phyloP scores from a whole-genome alignment of 75 land plant species.

The Pinus albicaulis region DNA sequence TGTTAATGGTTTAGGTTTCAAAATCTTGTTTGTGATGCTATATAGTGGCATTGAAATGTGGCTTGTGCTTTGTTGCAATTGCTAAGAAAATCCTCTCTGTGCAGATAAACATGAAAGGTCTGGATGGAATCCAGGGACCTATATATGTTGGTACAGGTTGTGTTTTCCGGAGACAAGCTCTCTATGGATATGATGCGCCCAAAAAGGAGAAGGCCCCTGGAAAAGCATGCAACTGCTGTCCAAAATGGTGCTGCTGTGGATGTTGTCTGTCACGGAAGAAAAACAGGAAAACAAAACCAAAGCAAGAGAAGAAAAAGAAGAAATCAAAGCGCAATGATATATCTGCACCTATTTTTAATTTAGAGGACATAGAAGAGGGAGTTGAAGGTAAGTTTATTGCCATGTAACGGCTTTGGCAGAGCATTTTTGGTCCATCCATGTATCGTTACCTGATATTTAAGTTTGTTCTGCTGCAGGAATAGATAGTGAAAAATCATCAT shows the following conservation, averaged over 20 bases:
- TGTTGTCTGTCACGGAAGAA: conserved; percentile 43
- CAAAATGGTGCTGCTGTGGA: conserved; percentile 48
- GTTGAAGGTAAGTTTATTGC: conserved; percentile 29
- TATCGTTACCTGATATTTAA: not conserved
- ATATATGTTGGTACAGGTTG: conserved; percentile 94
- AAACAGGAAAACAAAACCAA: conserved; percentile 41
- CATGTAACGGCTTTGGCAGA: not conserved
- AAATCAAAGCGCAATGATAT: conserved; percentile 13
- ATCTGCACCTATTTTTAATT: conserved; percentile 19
- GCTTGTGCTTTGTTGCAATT: conserved; percentile 61
- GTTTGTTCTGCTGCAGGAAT: conserved; percentile 23
- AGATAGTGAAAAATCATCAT: conserved; percentile 34
- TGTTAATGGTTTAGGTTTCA: conserved; percentile 64
- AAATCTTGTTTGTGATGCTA: conserved; percentile 54
- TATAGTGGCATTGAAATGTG: conserved; percentile 41
- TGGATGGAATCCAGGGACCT: conserved; percentile 92
- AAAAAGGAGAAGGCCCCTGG: conserved; percentile 50
- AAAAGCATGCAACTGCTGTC: conserved; percentile 59
- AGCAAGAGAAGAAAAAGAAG: conserved; percentile 39
- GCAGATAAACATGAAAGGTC: conserved; percentile 92
- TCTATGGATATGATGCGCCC: conserved; percentile 82
- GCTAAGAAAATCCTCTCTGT: conserved; percentile 31
- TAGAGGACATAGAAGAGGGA: conserved; percentile 47
- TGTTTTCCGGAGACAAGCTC: conserved; percentile 78
- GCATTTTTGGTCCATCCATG: not conserved